phyloP scores from a whole-genome alignment of 441 rosid genomes.

The Gossypium schwendimanii region DNA sequence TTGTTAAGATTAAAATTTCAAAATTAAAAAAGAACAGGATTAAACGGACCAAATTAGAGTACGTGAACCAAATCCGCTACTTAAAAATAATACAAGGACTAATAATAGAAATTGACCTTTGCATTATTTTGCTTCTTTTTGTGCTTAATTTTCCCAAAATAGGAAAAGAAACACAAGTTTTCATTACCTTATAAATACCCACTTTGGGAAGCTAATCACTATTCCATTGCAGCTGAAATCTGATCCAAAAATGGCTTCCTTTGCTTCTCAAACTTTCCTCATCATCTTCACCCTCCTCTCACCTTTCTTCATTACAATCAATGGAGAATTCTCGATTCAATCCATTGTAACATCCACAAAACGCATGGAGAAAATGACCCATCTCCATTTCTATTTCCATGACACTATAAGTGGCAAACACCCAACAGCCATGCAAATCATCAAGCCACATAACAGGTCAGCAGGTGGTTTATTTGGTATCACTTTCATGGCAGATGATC shows the following conservation, averaged over 20 bases:
- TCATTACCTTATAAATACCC: not conserved
- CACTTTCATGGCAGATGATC: slow-evolving; percentile 11
- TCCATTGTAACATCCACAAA: not conserved
- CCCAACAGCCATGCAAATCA: not conserved
- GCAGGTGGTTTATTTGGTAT: slow-evolving; percentile 4
- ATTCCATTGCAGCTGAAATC: not conserved
- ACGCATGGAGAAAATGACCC: slow-evolving; percentile 15
- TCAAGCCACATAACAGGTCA: not conserved
- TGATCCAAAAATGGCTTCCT: slow-evolving; percentile 1
- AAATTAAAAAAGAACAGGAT: too few species aligned
- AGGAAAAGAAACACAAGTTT: not conserved
- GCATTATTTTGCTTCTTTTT: too few species aligned
- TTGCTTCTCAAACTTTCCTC: not conserved
- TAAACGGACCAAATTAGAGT: too few species aligned
- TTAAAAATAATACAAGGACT: too few species aligned
- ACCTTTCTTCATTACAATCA: not conserved
- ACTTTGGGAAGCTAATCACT: not conserved
- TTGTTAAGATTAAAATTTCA: too few species aligned
- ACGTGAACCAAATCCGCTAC: too few species aligned
- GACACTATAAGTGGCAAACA: slow-evolving; percentile 10
- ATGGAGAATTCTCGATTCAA: slow-evolving; percentile 8
- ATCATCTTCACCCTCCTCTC: slow-evolving; percentile 5
- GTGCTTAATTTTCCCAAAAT: too few species aligned
- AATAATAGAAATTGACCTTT: too few species aligned
- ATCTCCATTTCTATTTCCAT: slow-evolving; percentile 17